These are phyloP conservation scores for Solanum megistacrolobum DNA, from an alignment of 257 asterid genomes.

Conservation along the genomic window DNA sequence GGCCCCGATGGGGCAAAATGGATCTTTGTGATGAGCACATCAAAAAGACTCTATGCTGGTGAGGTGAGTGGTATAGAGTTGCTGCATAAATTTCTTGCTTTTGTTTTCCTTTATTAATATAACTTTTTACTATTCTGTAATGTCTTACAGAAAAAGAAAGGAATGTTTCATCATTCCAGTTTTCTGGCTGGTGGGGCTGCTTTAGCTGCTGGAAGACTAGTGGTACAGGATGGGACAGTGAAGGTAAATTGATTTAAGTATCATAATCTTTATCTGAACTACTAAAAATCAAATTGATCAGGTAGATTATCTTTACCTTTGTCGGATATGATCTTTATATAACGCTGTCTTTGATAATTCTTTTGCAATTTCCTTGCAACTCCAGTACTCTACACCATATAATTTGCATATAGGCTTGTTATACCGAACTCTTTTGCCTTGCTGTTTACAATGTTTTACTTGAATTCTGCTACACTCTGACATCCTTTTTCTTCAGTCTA, in stretches of 20 bases:
- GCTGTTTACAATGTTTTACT: too few species aligned
- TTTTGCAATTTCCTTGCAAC: background rate
- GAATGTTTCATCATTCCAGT: slow-evolving; percentile 88
- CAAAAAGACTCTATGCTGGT: slow-evolving; percentile 64
- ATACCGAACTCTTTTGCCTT: too few species aligned
- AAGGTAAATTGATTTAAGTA: slow-evolving; percentile 34
- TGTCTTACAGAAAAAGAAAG: slow-evolving; percentile 74
- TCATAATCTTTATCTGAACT: background rate
- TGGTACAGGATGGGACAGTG: slow-evolving; percentile 54
- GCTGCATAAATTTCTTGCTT: background rate
- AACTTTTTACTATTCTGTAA: background rate
- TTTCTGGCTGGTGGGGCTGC: slow-evolving; percentile 97
- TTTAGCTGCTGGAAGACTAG: slow-evolving; percentile 90
- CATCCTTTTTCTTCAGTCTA: slow-evolving; percentile 29
- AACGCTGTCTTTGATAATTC: background rate
- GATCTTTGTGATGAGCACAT: slow-evolving; percentile 98
- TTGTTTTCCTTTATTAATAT: background rate
- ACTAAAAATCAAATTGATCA: background rate
- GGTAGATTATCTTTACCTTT: background rate
- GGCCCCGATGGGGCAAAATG: slow-evolving; percentile 50
- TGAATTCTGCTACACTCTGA: background rate
- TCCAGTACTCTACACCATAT: background rate
- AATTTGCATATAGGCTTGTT: background rate
- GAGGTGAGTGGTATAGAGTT: slow-evolving; percentile 36
- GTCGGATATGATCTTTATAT: background rate